Base-by-base conservation (phyloP, 2,329 filamentous ascomycete genomes). In the Arthrobotrys iridis region DNA sequence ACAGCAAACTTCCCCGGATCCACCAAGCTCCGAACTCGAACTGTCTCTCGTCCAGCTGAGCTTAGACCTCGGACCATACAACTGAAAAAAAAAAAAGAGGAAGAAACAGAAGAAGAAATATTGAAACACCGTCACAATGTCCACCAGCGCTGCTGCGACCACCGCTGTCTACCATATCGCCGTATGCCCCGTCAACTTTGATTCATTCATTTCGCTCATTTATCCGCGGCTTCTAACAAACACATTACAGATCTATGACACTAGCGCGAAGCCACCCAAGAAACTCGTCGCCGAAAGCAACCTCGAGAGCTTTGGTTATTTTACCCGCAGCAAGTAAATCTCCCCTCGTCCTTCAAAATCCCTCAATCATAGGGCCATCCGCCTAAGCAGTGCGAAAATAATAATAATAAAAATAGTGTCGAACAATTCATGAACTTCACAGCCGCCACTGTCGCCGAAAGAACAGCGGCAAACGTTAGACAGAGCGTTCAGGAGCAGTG, bases 401-500 rank as follows among this genome's bases (percentile, higher is more conserved):
- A n/a, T 48, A 24, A 67, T 46, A 60, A 15, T 40, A 24, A 22
- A n/a, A 20, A 78, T 67, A 85, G 85, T 81, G 85, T 88, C 82
- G 83, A 83, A 80, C 85, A 90, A 82, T 89, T 96, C 86, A 92
- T 96, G 89, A 91, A 89, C 67, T 85, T 97, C 80, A 94, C 96
- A 84, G 88, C 89, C 82, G 92, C 92, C 83, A 94, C 91, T 15
- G 90, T 97, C 55, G 94, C 94, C 76, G 92, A 96, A 83, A 87
- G 92, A 79, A 97, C 93, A 75, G 86, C 86, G 74, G 88, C 90
- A n/a, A 93, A 91, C 65, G 89, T 93, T 83, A 87, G 92, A 81
- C 91, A 96, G 83, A 92, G 93, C 81, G 89, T 96, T 66, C 91
- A 96, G 83, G 89, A 95, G 83, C 88, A 93, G 85, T 88, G 89